These are phyloP conservation scores for Hygrocybe coccinea DNA, from an alignment of 768 basidiomycete species.

Conservation along the genomic window DNA sequence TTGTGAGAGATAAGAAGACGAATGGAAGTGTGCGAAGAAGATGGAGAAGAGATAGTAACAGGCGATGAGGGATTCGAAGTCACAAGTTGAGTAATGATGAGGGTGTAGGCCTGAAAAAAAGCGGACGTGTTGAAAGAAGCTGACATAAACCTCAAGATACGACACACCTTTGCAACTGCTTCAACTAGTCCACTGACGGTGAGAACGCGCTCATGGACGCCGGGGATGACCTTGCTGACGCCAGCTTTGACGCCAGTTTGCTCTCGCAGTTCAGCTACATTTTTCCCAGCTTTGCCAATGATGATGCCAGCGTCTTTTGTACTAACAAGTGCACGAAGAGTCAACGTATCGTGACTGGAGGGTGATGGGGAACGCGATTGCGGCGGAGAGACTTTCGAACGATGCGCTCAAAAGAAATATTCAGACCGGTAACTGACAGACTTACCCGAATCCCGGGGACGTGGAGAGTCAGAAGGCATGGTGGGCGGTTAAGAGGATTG, in stretches of 20 bases:
- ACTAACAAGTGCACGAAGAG: conserved; percentile 90
- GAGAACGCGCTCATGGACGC: conserved; percentile 96
- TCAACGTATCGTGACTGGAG: conserved; percentile 59
- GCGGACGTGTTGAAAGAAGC: conserved; percentile 11
- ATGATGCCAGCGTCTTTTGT: conserved; percentile 97
- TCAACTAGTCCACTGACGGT: conserved; percentile 91
- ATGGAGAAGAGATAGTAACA: conserved; percentile 60
- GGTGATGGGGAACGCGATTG: conserved; percentile 76
- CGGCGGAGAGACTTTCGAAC: conserved; percentile 47
- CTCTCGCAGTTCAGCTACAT: conserved; percentile 94
- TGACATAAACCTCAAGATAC: conserved; percentile 1
- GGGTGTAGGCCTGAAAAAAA: conserved; percentile 74
- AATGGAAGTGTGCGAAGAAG: conserved; percentile 78
- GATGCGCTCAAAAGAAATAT: conserved; percentile 17
- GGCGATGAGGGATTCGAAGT: conserved; percentile 73
- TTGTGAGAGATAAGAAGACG: conserved; percentile 98
- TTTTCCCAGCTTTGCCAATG: conserved; percentile 95
- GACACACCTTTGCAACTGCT: conserved; percentile 79
- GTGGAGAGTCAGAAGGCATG: conserved; percentile 65
- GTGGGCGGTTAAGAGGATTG: conserved; percentile 23
- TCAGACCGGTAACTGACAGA: conserved; percentile 15
- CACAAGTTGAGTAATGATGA: conserved; percentile 90
- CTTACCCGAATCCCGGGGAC: conserved; percentile 52
- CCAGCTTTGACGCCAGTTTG: conserved; percentile 97
- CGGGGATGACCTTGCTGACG: conserved; percentile 96